Evolutionary conservation across 2,329 filamentous ascomycete species (phyloP).

Genomic region (Plectosphaerella sp.): DNA sequence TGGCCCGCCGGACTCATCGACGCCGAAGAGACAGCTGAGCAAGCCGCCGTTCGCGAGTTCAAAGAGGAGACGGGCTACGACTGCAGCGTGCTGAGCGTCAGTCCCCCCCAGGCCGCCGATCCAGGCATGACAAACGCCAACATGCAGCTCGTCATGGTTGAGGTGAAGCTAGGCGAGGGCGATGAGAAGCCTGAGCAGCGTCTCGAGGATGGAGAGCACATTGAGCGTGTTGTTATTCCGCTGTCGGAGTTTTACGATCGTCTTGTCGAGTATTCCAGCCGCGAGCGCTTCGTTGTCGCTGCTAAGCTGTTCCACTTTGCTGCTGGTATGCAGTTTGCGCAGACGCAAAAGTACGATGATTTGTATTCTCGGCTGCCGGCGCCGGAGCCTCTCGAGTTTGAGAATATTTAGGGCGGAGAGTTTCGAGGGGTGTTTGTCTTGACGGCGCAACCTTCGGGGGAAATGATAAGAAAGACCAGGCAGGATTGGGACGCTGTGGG

Average conservation of each 20-base stretch:
- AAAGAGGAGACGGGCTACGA: conserved; percentile 53
- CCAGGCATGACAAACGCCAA: conserved; percentile 57
- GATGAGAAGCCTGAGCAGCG: conserved; percentile 50
- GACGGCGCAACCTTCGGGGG: too few relatives aligned
- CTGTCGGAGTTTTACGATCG: conserved; percentile 51
- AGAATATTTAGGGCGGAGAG: too few relatives aligned
- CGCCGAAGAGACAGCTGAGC: conserved; percentile 43
- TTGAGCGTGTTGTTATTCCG: conserved; percentile 55
- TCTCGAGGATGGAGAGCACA: conserved; percentile 58
- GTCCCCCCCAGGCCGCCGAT: conserved; percentile 51
- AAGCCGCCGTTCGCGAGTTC: conserved; percentile 49
- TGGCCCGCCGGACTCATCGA: conserved; percentile 52
- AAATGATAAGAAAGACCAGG: too few relatives aligned
- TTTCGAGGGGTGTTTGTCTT: too few relatives aligned
- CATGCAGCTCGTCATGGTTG: conserved; percentile 57
- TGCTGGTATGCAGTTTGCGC: conserved; percentile 47
- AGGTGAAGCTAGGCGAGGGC: conserved; percentile 47
- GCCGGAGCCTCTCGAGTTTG: too few relatives aligned
- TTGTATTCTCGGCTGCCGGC: not conserved
- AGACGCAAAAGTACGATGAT: conserved; percentile 23
- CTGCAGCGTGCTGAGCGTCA: conserved; percentile 41
- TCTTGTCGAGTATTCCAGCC: conserved; percentile 38
- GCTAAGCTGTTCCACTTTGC: conserved; percentile 59
- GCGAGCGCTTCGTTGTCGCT: conserved; percentile 48
- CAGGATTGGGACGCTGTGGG: too few relatives aligned